Conservation (phyloP, 2,329 filamentous ascomycete genomes). For the Claviceps sp. region DNA sequence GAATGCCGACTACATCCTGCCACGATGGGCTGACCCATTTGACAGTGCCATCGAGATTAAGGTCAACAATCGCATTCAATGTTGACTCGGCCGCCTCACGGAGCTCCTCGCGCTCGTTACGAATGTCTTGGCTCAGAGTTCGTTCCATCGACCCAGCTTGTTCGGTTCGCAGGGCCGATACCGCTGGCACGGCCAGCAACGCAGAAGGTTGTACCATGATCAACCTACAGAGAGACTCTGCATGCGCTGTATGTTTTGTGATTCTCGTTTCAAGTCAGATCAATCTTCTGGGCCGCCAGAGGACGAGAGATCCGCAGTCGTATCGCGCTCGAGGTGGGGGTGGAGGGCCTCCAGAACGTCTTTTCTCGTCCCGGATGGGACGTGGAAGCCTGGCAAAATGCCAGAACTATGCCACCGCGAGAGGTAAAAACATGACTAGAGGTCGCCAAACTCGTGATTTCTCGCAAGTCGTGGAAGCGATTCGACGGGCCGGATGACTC, state of each 20-base stretch:
- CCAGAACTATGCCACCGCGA: slow-evolving; percentile 33
- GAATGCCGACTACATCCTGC: slow-evolving; percentile 80
- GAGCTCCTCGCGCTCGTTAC: slow-evolving; percentile 84
- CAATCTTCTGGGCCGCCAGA: neutral
- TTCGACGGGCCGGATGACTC: neutral
- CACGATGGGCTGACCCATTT: slow-evolving; percentile 96
- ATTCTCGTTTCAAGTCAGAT: neutral
- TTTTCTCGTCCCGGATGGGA: slow-evolving; percentile 9
- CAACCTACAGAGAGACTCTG: neutral
- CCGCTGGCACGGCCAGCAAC: slow-evolving; percentile 37
- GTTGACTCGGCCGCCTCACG: slow-evolving; percentile 94
- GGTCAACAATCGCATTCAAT: slow-evolving; percentile 87
- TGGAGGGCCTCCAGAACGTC: neutral
- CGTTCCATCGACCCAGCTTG: slow-evolving; percentile 43
- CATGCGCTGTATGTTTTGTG: neutral
- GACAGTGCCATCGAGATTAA: slow-evolving; percentile 79
- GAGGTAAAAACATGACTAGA: slow-evolving; percentile 33
- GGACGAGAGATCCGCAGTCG: neutral
- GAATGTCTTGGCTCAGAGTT: slow-evolving; percentile 75
- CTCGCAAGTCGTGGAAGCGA: slow-evolving; percentile 9
- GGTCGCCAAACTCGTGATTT: slow-evolving; percentile 16
- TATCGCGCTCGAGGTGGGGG: neutral
- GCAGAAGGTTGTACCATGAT: slow-evolving; percentile 28
- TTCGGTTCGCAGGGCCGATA: slow-evolving; percentile 37
- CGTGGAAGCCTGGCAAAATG: slow-evolving; percentile 29